phyloP scores from a whole-genome alignment of 371 early-diverging fungal genomes.

The Mucor saturninus region DNA sequence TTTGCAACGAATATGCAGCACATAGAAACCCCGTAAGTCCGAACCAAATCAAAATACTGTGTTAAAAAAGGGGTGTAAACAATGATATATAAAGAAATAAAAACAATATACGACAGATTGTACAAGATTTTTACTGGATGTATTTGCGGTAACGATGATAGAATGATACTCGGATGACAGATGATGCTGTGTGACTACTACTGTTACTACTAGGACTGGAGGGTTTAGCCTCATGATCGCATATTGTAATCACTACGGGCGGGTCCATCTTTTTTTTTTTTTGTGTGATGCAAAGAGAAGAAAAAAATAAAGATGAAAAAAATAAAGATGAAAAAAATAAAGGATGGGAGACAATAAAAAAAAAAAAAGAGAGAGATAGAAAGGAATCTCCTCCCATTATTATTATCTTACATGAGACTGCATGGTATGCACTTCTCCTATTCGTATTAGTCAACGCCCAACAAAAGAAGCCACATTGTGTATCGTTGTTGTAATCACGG shows the following conservation, averaged over 20 bases:
- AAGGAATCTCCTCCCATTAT: no score
- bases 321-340: neutral
- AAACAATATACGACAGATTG: neutral
- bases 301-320: neutral
- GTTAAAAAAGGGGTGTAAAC: neutral
- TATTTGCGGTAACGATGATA: slow-evolving; percentile 1
- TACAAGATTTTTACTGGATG: neutral
- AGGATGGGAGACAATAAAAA: neutral
- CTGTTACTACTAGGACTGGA: neutral
- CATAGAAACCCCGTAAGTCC: slow-evolving; percentile 31
- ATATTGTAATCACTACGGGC: neutral
- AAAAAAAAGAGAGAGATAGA: no score
- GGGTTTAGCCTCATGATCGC: neutral
- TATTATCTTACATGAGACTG: no score
- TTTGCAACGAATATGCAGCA: slow-evolving; percentile 32
- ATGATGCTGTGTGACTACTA: neutral
- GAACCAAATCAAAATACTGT: slow-evolving; percentile 30
- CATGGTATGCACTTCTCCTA: no score
- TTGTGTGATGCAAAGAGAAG: no score
- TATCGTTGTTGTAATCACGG: no score
- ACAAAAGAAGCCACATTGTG: no score
- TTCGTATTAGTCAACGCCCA: no score
- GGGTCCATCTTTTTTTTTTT: neutral
- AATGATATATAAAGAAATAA: neutral
- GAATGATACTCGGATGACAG: neutral